phyloP scores from a whole-genome alignment of 129 eudicot species.

The Flaveria linearis region DNA sequence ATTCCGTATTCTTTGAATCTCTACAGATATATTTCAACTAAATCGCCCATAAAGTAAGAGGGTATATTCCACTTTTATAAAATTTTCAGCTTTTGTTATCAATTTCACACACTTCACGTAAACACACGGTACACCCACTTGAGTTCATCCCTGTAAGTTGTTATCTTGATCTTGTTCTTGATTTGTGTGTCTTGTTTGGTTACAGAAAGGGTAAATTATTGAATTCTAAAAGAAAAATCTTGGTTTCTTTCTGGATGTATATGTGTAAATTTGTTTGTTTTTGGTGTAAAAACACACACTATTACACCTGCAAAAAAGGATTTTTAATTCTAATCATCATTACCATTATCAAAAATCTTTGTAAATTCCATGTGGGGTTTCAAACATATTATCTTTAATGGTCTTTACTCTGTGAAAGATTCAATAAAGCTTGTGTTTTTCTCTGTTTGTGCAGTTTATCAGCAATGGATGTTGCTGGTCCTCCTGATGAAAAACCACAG shows the following conservation, averaged over 20 bases:
- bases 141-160: conserved; percentile 3
- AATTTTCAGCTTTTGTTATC: not conserved
- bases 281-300: not conserved
- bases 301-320: not conserved
- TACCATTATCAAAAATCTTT: not conserved
- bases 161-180: conserved; percentile 13
- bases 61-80: conserved; percentile 17
- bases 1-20: conserved; percentile 17
- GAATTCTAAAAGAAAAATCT: conserved; percentile 21
- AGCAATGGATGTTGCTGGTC: conserved; percentile 36
- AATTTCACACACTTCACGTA: conserved; percentile 17
- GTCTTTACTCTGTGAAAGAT: conserved; percentile 12
- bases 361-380: conserved; percentile 13
- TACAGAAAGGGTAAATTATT: not conserved
- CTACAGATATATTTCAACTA: conserved; percentile 10
- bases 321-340: not conserved
- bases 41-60: conserved; percentile 19
- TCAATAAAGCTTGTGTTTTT: not conserved
- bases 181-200: not conserved
- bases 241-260: not conserved
- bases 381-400: not conserved
- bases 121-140: conserved; percentile 12
- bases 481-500: conserved; percentile 34
- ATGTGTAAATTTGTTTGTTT: not conserved
- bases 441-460: conserved; percentile 20